Base-by-base conservation (phyloP, 208 protist species). In the Naegleria lovaniensis region DNA sequence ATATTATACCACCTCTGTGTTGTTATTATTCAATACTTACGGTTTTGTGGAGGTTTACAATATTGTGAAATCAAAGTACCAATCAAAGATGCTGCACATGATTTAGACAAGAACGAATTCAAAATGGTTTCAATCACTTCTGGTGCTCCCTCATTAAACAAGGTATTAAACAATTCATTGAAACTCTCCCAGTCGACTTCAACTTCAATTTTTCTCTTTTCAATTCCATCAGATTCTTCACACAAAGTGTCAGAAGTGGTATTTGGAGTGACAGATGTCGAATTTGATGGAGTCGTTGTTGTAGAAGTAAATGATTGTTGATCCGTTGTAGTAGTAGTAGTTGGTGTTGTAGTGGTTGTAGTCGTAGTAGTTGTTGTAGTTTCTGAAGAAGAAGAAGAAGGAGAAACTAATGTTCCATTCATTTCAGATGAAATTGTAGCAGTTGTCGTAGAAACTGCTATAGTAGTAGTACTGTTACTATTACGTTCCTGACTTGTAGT, bases 51-150 rank as follows among this genome's bases (percentile, higher is more conserved):
- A 25, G 76, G 36, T 86, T 51, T 86, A 86, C 83, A 86, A 29
- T 67, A 67, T 22, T 86, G 83, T 51, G 36, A 25, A 29, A 43
- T 33, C 5, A 86, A 38, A 86, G 83, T 33, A 51, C 39, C 19
- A 48, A 86, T 11, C 11, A 86, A 33, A 51, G 40, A 51, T 13
- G 33, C 33, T 15, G 83, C 83, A 86, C 83, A 86, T 16, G 9
- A 13, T 51, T 86, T 86, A 2, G n/a, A 40, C 22, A 86, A 22
- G 36, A 86, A 48, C 22, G 19, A 36, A 48, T 86, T 38, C 22
- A 86, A 86, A 86, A 86, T 86, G 0, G 83, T 86, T 15, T 86
- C 83, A 51, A 86, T 86, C 40, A 86, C 83, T n/a, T 86, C 83
- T 25, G 22, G 39, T 33, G 83, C 83, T 33, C 39, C 39, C 38